Conservation (phyloP, 164 flowering plant species). For the Kalanchoe fedtschenkoi region DNA sequence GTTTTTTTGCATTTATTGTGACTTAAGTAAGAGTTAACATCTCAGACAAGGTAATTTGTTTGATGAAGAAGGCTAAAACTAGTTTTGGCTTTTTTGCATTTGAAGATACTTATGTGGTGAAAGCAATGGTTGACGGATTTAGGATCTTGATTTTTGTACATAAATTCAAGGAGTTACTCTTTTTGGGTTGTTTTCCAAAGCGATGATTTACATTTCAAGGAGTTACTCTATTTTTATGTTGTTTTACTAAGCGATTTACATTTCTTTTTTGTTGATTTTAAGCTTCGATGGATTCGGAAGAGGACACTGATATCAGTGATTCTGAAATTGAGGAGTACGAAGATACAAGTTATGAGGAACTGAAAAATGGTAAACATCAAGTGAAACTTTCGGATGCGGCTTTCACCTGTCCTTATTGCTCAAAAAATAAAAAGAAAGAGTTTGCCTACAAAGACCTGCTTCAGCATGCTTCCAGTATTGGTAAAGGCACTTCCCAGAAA, state of each 20-base stretch:
- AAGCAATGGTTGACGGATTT: not conserved
- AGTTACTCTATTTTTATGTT: not conserved
- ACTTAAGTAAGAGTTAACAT: not conserved
- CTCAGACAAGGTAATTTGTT: not conserved
- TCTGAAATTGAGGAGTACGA: conserved; percentile 54
- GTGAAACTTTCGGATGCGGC: conserved; percentile 34
- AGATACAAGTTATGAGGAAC: conserved; percentile 35
- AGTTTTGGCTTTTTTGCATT: not conserved
- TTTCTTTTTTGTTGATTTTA: conserved; percentile 2
- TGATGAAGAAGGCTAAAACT: not conserved
- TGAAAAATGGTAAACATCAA: conserved; percentile 41
- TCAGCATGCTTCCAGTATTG: conserved; percentile 78
- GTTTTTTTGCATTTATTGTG: not conserved
- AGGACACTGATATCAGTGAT: conserved; percentile 65
- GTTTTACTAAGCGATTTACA: not conserved
- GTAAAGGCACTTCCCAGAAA: conserved; percentile 42
- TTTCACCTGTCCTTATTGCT: conserved; percentile 69
- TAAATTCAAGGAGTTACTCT: not conserved
- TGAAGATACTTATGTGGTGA: not conserved
- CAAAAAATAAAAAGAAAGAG: conserved; percentile 48
- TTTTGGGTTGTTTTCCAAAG: not conserved
- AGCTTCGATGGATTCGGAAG: conserved; percentile 34
- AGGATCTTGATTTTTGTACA: not conserved
- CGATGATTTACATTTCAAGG: not conserved
- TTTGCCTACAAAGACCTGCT: conserved; percentile 54